Evolutionary conservation across 306 rosid genomes (phyloP), one percentile per base, ranked within the genome.

Genomic region (Quercus ilex): DNA sequence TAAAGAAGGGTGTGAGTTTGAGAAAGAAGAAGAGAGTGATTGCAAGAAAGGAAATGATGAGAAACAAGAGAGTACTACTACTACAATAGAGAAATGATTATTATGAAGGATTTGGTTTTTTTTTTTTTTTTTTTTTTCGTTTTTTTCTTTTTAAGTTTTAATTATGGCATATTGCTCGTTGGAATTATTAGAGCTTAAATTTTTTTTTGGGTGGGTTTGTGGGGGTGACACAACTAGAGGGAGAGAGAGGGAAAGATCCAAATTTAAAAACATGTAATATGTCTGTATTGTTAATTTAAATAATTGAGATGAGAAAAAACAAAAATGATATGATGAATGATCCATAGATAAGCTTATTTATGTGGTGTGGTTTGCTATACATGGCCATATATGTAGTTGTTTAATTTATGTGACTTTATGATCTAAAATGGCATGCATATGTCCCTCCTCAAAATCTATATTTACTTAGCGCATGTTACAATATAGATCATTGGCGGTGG

Each of bases 1-100:
- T 35, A 86, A 89, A 38, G 81, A 90, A 56, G 92, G 89, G 55
- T 82, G 84, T 62, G 90, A 85, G 80, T 79, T 86, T 57, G 84
- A 55, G 59, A 84, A 84, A 25, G 86, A 82, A 15, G 86, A 84
- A 25, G 86, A 82, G 19, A 74, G 84, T 80, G 17, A 49, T 49
- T 83, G 86, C 81, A 87, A 89, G 78, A 89, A 84, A 60, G 86
- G 78, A 0, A 83, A 83, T 2, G 76, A 83, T 30, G 84, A 83
- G 71, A 81, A 82, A 73, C 77, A 82, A 68, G 67, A 63, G 1
- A 33, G 53, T 30, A 31, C 11, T 19, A n/a, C 77, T 55, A 62
- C 20, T 14, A 65, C 20, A 4, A 38, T 53, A 15, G 33, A 76
- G 71, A 87, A 82, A 67, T 82, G 78, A 87, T 15, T 0, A 65